phyloP scores from a whole-genome alignment of 371 early-diverging fungal species.

The Encephalitozoon hellem region DNA sequence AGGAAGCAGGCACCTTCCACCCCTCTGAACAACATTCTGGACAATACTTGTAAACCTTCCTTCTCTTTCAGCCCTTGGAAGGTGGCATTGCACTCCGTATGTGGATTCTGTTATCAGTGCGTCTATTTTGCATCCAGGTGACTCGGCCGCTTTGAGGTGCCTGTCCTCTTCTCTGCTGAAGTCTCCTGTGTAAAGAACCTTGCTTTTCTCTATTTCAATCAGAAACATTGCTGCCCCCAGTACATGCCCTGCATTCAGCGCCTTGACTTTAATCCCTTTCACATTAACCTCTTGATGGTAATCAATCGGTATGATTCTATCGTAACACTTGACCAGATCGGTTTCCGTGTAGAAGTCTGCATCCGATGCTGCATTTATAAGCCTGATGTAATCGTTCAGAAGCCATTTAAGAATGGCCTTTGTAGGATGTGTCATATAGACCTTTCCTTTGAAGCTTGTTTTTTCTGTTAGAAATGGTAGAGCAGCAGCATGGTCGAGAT shows the following conservation, averaged over 20 bases:
- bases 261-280: slow-evolving; percentile 85
- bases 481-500: slow-evolving; percentile 97
- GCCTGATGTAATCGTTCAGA: slow-evolving; percentile 78
- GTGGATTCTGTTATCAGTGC: slow-evolving; percentile 94
- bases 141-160: slow-evolving; percentile 94
- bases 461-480: slow-evolving; percentile 93
- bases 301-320: slow-evolving; percentile 88
- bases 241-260: slow-evolving; percentile 97
- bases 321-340: slow-evolving; percentile 77
- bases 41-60: slow-evolving; percentile 69
- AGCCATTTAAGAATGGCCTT: slow-evolving; percentile 96
- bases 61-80: slow-evolving; percentile 88
- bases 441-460: slow-evolving; percentile 91
- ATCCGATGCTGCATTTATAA: slow-evolving; percentile 68
- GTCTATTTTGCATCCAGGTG: slow-evolving; percentile 72
- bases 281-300: slow-evolving; percentile 85
- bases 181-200: slow-evolving; percentile 94
- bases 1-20: slow-evolving; percentile 92
- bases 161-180: slow-evolving; percentile 98
- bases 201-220: slow-evolving; percentile 88
- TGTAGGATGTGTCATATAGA: slow-evolving; percentile 99
- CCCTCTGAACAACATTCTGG: slow-evolving; percentile 79
- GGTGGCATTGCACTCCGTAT: slow-evolving; percentile 93
- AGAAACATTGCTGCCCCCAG: slow-evolving; percentile 99
- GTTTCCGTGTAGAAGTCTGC: slow-evolving; percentile 85